Evolutionary conservation across 805 yeast genomes (phyloP), one percentile per base, ranked within the genome.

Genomic region (Candida saitoana): DNA sequence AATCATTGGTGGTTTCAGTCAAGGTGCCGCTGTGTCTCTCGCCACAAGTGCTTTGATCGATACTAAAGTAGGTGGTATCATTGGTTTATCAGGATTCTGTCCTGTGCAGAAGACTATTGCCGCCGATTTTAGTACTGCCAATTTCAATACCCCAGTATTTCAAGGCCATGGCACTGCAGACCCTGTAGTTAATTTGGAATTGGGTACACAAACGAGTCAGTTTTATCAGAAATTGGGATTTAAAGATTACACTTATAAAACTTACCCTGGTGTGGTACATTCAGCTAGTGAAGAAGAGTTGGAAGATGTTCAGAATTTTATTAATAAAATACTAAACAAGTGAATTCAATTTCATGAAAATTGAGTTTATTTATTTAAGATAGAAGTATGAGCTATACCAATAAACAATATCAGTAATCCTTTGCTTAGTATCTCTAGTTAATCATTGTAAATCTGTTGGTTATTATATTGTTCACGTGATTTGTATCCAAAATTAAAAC

Each of bases 1-100:
- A 36, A 68, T 93, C n/a, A 69, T 93, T 43, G 98, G 98, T 27
- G 99, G 99, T 0, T 93, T 93, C 59, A 84, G 95, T 3, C 99
- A 93, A 65, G 99, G 99, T 42, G 95, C 88, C 38, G 89, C 95
- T 1, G 46, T 91, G 8, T 66, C 93, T 1, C 65, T 86, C 45
- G 87, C 86, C 2, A 58, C 83, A 12, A 69, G 78, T 17, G 68
- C 82, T 0, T 60, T 74, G 8, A 59, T 73, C 24, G 80, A 80
- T 15, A 57, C 66, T 42, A 84, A 84, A 54, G 67, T 90, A 16
- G 98, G 86, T 6, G 98, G 96, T 2, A 71, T 86, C 22, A 60
- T 88, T 17, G 77, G 81, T 0, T 64, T 91, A 37, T 85, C 96
- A 1, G 97, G 96, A 0, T 87, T 87, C 54, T 65, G 79, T 44